Conservation (phyloP, 352 stramenopile species). For the Phytophthora citrophthora region DNA sequence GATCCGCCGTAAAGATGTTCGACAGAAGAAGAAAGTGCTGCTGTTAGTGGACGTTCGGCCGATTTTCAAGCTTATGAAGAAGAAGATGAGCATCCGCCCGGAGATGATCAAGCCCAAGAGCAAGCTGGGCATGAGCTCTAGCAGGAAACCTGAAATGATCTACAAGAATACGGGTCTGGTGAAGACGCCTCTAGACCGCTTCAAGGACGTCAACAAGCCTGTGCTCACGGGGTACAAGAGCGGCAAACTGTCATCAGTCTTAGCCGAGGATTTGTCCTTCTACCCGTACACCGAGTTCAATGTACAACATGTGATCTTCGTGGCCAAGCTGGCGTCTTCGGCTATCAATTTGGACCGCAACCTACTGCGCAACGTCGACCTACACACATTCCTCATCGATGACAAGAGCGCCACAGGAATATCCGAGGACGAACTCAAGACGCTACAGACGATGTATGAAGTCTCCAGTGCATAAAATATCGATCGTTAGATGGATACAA, state of each 20-base stretch:
- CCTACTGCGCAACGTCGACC: constrained; percentile 43
- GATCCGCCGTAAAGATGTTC: constrained; percentile 62
- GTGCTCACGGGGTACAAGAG: constrained; percentile 64
- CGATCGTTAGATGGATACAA: background rate
- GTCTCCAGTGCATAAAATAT: constrained; percentile 28
- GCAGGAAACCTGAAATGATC: constrained; percentile 57
- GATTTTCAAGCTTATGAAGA: constrained; percentile 69
- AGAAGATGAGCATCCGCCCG: constrained; percentile 57
- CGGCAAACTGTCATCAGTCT: constrained; percentile 64
- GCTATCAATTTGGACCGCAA: constrained; percentile 56
- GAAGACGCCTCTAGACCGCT: constrained; percentile 76
- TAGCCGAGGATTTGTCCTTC: constrained; percentile 71
- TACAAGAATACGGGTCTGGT: constrained; percentile 71
- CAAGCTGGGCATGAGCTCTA: constrained; percentile 60
- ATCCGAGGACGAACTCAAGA: constrained; percentile 39
- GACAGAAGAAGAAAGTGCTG: constrained; percentile 75
- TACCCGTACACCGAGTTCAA: constrained; percentile 65
- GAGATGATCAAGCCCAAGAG: constrained; percentile 65
- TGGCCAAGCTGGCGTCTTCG: constrained; percentile 52
- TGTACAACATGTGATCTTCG: constrained; percentile 66
- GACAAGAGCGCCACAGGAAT: constrained; percentile 41
- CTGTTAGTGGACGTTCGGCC: constrained; percentile 58
- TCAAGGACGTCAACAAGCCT: constrained; percentile 67
- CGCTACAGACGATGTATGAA: constrained; percentile 41
- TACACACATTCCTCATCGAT: constrained; percentile 65